Conservation (phyloP, 495 filamentous ascomycete genomes). For the Mytilinidion resinicola region DNA sequence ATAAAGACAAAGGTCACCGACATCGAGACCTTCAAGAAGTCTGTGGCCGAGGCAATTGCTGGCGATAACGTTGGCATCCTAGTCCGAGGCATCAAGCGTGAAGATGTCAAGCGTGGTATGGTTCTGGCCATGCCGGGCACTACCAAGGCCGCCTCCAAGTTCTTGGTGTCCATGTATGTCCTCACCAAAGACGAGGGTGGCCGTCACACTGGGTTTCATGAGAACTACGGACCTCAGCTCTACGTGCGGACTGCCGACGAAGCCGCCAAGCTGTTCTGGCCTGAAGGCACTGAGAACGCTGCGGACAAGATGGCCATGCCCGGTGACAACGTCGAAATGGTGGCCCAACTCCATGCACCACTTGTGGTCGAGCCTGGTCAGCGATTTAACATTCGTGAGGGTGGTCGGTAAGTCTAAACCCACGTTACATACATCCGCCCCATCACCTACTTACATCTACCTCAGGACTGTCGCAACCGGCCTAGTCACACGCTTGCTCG, state of each 20-base stretch:
- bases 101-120: constrained; percentile 93
- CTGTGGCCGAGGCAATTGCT: constrained; percentile 84
- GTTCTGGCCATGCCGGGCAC: constrained; percentile 72
- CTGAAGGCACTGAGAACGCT: constrained; percentile 63
- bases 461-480: constrained; percentile 25
- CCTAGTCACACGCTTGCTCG: constrained; percentile 21
- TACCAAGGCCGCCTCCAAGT: constrained; percentile 76
- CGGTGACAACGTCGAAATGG: constrained; percentile 97
- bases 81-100: constrained; percentile 87
- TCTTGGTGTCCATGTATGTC: constrained; percentile 92
- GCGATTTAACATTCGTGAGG: constrained; percentile 95
- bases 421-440: background rate
- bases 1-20: constrained; percentile 99
- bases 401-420: constrained; percentile 51
- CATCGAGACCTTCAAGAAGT: constrained; percentile 99
- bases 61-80: constrained; percentile 98
- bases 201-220: constrained; percentile 83
- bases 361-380: constrained; percentile 81
- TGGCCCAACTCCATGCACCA: constrained; percentile 70
- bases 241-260: constrained; percentile 93
- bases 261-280: constrained; percentile 71
- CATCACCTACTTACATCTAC: background rate
- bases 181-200: constrained; percentile 96
- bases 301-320: constrained; percentile 78
- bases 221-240: constrained; percentile 94